Percentiles rank a stretch among this genome's conserved stretches.
These are phyloP conservation scores for Phytophthora capsici DNA, from an alignment of 352 stramenopile genomes.

Conservation along the genomic window DNA sequence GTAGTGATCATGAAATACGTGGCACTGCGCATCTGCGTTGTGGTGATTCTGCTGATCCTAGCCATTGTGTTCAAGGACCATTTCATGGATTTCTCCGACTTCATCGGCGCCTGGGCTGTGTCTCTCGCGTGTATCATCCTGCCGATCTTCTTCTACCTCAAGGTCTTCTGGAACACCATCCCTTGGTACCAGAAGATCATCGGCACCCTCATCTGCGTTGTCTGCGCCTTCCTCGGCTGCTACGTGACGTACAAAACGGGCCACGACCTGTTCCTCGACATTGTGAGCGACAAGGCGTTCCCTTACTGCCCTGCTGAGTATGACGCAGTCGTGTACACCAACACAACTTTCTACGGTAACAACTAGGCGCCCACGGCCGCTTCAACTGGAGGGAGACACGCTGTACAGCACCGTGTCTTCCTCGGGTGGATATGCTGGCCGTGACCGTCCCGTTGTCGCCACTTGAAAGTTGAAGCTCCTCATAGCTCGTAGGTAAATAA, in stretches of 20 bases:
- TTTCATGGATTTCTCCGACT: conserved; percentile 69
- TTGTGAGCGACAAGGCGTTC: conserved; percentile 44
- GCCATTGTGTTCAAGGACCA: conserved; percentile 62
- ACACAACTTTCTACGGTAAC: conserved; percentile 52
- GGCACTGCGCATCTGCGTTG: conserved; percentile 41
- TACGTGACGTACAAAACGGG: conserved; percentile 53
- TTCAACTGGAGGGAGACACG: conserved; percentile 14
- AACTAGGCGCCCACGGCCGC: conserved; percentile 32
- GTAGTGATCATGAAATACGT: conserved; percentile 45
- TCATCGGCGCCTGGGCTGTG: conserved; percentile 58
- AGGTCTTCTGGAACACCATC: conserved; percentile 52
- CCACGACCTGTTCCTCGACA: conserved; percentile 38
- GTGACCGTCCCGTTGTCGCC: conserved; percentile 29
- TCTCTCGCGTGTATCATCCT: conserved; percentile 69
- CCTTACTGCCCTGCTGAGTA: conserved; percentile 59
- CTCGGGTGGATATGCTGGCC: conserved; percentile 13
- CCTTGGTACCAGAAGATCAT: conserved; percentile 46
- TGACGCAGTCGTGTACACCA: conserved; percentile 47
- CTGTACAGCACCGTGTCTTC: conserved; percentile 24
- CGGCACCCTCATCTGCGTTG: conserved; percentile 36
- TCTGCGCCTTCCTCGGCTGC: conserved; percentile 35
- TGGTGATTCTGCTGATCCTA: conserved; percentile 49
- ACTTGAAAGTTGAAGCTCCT: conserved; percentile 17
- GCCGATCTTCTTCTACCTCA: conserved; percentile 72
- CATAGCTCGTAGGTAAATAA: conserved; percentile 39